These are phyloP conservation scores for Naganishia cerealis DNA, from an alignment of 1,284 basidiomycete genomes.

Conservation along the genomic window DNA sequence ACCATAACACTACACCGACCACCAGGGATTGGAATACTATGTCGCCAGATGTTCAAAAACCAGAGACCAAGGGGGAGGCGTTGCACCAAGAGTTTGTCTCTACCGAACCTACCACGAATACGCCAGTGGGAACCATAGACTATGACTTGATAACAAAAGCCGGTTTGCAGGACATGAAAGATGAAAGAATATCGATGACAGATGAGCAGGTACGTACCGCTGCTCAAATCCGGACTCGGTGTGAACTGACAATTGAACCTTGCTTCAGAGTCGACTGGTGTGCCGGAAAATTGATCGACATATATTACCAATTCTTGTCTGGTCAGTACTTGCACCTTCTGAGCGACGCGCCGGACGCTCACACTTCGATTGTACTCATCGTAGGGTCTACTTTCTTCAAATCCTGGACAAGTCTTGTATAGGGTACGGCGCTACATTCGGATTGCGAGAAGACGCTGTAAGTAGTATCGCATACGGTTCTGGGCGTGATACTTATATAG, in stretches of 20 bases:
- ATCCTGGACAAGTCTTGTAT: constrained; percentile 36
- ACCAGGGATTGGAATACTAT: background rate
- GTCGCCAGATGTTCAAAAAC: background rate
- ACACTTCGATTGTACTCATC: background rate
- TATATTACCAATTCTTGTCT: constrained; percentile 24
- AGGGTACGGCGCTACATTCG: constrained; percentile 47
- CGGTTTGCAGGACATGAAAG: constrained; percentile 8
- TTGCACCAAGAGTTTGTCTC: constrained; percentile 5
- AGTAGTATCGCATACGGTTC: background rate
- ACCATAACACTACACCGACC: no score
- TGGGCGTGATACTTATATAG: background rate
- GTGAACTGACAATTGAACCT: background rate
- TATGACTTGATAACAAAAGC: background rate
- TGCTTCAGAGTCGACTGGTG: constrained; percentile 25
- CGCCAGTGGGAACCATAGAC: background rate
- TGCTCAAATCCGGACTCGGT: background rate
- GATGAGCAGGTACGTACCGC: constrained; percentile 24
- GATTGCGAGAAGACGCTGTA: constrained; percentile 37
- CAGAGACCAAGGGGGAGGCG: background rate
- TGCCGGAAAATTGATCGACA: constrained; percentile 27
- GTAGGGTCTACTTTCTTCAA: constrained; percentile 18
- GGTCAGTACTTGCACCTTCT: background rate
- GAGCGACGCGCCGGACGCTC: background rate
- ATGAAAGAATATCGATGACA: constrained; percentile 24
- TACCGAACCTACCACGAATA: background rate